These are phyloP conservation scores for Agaricus sinodeliciosus DNA, from an alignment of 768 basidiomycete species.

Conservation along the genomic window DNA sequence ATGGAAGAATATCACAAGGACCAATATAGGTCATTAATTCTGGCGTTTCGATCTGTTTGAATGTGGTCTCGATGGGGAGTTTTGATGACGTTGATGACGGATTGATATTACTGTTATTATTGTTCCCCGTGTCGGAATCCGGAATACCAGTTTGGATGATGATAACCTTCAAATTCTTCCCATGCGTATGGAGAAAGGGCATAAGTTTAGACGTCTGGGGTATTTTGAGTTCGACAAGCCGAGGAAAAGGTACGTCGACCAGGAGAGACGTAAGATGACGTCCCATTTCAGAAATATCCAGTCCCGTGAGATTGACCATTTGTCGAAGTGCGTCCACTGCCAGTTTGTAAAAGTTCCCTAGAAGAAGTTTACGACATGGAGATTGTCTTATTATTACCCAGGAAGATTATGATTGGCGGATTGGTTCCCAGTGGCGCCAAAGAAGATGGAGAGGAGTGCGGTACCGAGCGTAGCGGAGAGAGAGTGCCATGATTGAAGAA, in stretches of 20 bases:
- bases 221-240: constrained; percentile 9
- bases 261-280: constrained; percentile 7
- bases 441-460: no score
- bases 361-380: neutral
- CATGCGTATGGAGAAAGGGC: constrained; percentile 10
- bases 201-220: constrained; percentile 8
- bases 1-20: constrained; percentile 11
- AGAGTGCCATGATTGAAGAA: neutral
- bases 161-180: constrained; percentile 1
- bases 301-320: constrained; percentile 3
- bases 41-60: constrained; percentile 2
- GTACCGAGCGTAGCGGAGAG: no score
- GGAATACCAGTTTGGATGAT: constrained; percentile 5
- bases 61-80: neutral
- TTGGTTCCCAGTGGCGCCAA: no score
- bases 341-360: constrained; percentile 11
- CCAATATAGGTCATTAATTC: constrained; percentile 11
- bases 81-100: neutral
- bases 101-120: no score
- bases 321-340: constrained; percentile 7
- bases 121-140: no score
- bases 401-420: no score
- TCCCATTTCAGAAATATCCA: constrained; percentile 10
- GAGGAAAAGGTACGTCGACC: constrained; percentile 1
- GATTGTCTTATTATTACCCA: no score